Evolutionary conservation across 2,329 filamentous ascomycete genomes (phyloP), one percentile per base, ranked within the genome.

Genomic region (Rutstroemia sp.): DNA sequence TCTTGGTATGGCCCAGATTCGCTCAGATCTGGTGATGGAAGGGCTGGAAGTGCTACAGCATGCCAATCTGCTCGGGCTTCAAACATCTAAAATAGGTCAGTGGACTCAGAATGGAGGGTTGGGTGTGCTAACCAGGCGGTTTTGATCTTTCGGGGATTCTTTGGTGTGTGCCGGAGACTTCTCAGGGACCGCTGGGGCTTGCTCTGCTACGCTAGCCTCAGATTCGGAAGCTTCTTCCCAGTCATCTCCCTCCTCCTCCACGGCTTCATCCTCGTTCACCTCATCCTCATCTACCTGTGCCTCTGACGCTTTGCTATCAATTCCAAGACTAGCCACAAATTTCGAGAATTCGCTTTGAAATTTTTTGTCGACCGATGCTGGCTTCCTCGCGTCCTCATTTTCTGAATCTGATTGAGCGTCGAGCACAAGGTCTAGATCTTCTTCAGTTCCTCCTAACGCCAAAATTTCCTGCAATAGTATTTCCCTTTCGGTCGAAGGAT

Each of bases 1-100:
- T 76, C 73, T 44, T 75, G 76, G 47, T 81, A 75, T 38, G 79
- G 72, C 25, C 71, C 68, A 39, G 73, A 71, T 52, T 73, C 71
- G 47, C 75, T 70, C 62, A 75, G 73, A 25, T 78, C 72, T 51
- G 74, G 67, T 6, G 63, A 65, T 39, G 78, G 71, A 38, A 86
- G 70, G n/a, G 70, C 59, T 17, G 83, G 78, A 42, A 87, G 73
- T 59, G 77, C 70, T 54, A 78, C 76, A 34, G 79, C 74, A 69
- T 87, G 83, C 86, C 86, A 89, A 69, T 88, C 85, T 19, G 84
- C 78, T 64, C 82, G 77, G 52, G 84, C 82, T 60, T 77, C 73
- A 65, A 87, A 78, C 42, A 75, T 70, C 82, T 84, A 68, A 57
- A 58, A 47, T 51, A 38, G 57, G 61, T 69, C 61, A 68, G 65